Evolutionary conservation across 2,329 filamentous ascomycete genomes (phyloP).

Genomic region (Didymella exigua): DNA sequence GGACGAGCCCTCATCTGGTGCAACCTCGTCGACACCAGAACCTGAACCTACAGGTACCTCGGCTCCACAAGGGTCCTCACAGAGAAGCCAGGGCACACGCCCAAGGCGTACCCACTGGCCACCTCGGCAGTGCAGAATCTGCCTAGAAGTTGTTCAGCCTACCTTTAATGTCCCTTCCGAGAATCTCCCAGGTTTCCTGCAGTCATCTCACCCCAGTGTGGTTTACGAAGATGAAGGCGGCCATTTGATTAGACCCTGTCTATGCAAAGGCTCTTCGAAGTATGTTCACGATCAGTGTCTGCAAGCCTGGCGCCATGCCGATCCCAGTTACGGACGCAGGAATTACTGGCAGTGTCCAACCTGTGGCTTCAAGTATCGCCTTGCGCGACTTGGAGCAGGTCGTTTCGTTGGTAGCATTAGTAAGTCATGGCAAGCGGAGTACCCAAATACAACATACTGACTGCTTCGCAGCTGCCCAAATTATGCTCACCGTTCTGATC

Average conservation of each 20-base stretch:
- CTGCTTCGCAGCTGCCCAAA: constrained; percentile 60
- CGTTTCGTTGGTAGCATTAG: constrained; percentile 60
- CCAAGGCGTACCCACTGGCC: constrained; percentile 61
- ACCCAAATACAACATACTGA: constrained; percentile 17
- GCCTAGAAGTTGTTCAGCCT: constrained; percentile 73
- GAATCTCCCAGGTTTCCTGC: constrained; percentile 61
- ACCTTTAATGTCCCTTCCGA: constrained; percentile 63
- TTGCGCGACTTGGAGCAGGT: constrained; percentile 78
- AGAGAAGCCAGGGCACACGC: constrained; percentile 20
- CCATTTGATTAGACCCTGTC: constrained; percentile 84
- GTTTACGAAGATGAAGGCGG: constrained; percentile 76
- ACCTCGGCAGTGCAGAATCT: constrained; percentile 84
- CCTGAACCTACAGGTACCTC: constrained; percentile 25
- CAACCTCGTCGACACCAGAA: constrained; percentile 21
- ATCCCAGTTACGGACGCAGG: constrained; percentile 66
- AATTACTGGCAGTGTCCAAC: constrained; percentile 90
- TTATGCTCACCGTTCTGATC: constrained; percentile 72
- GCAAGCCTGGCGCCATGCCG: constrained; percentile 77
- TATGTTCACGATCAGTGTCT: constrained; percentile 95
- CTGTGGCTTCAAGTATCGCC: constrained; percentile 80
- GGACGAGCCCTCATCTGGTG: constrained; percentile 22
- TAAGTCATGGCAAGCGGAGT: constrained; percentile 29
- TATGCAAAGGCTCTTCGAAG: constrained; percentile 89
- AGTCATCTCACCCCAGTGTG: constrained; percentile 59
- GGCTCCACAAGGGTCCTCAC: constrained; percentile 18